Conservation (phyloP, 495 filamentous ascomycete species). For the Xanthoparmelia taractica region DNA sequence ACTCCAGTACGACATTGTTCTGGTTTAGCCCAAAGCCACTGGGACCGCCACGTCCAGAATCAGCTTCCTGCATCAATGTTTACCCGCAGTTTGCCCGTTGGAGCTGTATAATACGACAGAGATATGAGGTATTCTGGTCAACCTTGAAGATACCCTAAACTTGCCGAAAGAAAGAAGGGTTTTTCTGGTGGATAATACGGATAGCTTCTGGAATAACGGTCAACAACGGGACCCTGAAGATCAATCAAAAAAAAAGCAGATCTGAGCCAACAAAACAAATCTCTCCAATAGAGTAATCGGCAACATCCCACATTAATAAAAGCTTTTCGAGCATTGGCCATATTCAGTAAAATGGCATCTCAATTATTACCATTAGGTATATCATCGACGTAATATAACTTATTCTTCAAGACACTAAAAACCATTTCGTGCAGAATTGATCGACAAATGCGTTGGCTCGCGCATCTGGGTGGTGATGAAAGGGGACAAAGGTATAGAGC, state of each 20-base stretch:
- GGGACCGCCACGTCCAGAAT: background rate
- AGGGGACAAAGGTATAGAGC: conserved; percentile 76
- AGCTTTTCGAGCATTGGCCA: background rate
- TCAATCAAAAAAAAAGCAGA: no score
- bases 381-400: background rate
- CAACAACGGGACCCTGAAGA: no score
- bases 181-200: no score
- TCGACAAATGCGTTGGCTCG: conserved; percentile 97
- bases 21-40: background rate
- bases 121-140: no score
- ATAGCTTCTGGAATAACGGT: no score
- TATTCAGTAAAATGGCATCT: conserved; percentile 11
- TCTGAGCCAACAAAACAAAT: no score
- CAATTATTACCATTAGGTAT: conserved; percentile 21
- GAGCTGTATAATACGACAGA: no score
- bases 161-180: no score
- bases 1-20: background rate
- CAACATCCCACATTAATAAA: no score
- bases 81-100: background rate
- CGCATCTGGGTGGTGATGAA: conserved; percentile 99
- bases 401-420: background rate
- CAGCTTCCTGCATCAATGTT: background rate
- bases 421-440: conserved; percentile 59
- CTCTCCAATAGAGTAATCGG: background rate
- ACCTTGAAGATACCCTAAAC: no score